These are phyloP conservation scores for Aspergillus transmontanensis DNA, from an alignment of 2,329 filamentous ascomycete genomes.

Conservation along the genomic window DNA sequence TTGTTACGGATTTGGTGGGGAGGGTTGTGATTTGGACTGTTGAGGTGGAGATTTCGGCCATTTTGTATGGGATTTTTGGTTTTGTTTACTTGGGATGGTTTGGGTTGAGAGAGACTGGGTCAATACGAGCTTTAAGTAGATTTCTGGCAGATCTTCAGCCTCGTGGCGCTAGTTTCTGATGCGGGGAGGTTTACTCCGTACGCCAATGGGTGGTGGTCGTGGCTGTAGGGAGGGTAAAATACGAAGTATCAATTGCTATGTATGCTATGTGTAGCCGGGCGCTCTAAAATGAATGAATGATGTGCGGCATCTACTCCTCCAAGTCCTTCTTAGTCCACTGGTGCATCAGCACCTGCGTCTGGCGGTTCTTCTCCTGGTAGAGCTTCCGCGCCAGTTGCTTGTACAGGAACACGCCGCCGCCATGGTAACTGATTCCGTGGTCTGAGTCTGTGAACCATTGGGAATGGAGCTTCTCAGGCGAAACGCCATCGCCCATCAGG, in stretches of 20 bases:
- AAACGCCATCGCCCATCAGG: slow-evolving; percentile 61
- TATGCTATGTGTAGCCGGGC: no score
- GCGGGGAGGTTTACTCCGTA: no score
- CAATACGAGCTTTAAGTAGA: no score
- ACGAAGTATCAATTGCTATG: no score
- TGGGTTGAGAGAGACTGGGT: no score
- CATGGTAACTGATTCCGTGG: slow-evolving; percentile 63
- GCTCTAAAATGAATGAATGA: no score
- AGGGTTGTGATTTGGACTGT: slow-evolving; percentile 58
- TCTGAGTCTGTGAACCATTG: slow-evolving; percentile 68
- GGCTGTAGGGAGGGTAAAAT: no score
- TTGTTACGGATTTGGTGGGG: slow-evolving; percentile 61
- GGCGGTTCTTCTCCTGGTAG: slow-evolving; percentile 63
- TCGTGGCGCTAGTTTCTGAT: no score
- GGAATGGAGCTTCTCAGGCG: slow-evolving; percentile 64
- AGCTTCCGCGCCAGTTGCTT: slow-evolving; percentile 63
- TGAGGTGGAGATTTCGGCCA: slow-evolving; percentile 17
- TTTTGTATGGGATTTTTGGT: slow-evolving; percentile 12
- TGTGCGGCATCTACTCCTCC: neutral
- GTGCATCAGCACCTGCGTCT: slow-evolving; percentile 40
- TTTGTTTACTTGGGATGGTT: neutral
- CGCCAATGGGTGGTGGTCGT: no score
- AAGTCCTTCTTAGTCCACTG: slow-evolving; percentile 43
- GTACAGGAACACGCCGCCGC: slow-evolving; percentile 60
- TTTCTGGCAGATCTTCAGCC: no score